Percentiles rank a stretch among this genome's conserved stretches.
Conservation (phyloP, 805 yeast species). For the Metschnikowia gruessii region DNA sequence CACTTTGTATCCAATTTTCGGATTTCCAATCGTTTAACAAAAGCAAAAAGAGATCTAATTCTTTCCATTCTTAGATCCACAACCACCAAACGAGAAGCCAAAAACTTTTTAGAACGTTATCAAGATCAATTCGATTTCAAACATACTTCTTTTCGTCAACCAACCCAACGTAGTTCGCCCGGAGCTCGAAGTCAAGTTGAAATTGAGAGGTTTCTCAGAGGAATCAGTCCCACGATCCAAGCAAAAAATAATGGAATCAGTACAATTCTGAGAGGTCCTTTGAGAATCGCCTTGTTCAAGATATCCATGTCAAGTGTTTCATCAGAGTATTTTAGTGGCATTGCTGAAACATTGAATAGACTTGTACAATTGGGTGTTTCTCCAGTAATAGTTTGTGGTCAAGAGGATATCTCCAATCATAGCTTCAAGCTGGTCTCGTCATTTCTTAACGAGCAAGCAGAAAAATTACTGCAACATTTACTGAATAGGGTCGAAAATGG, state of each 20-base stretch:
- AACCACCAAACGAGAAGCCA: constrained; percentile 91
- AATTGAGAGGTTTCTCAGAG: constrained; percentile 31
- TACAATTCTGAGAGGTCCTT: constrained; percentile 39
- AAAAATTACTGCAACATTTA: constrained; percentile 26
- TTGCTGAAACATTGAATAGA: constrained; percentile 55
- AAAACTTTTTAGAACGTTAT: constrained; percentile 73
- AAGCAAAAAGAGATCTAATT: constrained; percentile 65
- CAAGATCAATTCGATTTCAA: constrained; percentile 41
- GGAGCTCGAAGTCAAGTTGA: constrained; percentile 24
- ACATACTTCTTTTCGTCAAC: constrained; percentile 12
- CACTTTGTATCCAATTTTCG: constrained; percentile 39
- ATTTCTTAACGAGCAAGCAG: constrained; percentile 33
- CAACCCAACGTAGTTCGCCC: neutral
- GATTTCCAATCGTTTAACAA: constrained; percentile 32
- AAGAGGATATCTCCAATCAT: constrained; percentile 21
- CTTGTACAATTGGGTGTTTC: constrained; percentile 65
- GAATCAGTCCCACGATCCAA: constrained; percentile 20
- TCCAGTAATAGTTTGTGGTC: constrained; percentile 66
- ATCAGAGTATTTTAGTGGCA: constrained; percentile 37
- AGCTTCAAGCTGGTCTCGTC: constrained; percentile 32
- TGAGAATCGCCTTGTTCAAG: constrained; percentile 57
- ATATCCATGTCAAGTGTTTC: constrained; percentile 41
- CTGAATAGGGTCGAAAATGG: constrained; percentile 22
- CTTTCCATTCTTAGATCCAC: constrained; percentile 82
- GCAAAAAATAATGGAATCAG: constrained; percentile 23